Base-by-base conservation (phyloP, 345 rosid genomes). In the Heritiera littoralis region DNA sequence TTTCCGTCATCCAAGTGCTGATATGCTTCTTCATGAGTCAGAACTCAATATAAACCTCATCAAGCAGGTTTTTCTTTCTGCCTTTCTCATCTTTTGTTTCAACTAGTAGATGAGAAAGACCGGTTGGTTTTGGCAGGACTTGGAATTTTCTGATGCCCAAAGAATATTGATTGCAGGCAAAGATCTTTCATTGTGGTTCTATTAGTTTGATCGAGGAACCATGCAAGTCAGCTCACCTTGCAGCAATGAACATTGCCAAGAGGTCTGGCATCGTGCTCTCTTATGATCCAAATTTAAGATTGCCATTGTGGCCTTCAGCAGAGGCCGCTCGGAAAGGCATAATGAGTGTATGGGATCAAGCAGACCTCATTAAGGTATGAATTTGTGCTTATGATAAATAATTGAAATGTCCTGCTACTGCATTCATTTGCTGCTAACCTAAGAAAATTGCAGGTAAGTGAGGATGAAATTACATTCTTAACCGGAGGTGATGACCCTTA, bases 1-100 rank as follows among this genome's bases (percentile, higher is more conserved):
- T 88, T 97, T 92, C 77, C 92, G 98, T 60, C 90, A 92, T 87
- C 99, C 99, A 7, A 96, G 98, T 89, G 99, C 99, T 18, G 99
- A 96, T 86, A 96, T 96, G 98, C 98, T 86, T 81, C 94, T 97
- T 78, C 86, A 54, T 45, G 98, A 92, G 81, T 90, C 97, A 69
- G 99, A 97, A 66, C 91, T 97, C 51, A 89, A 93, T 64, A 78
- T 75, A 41, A 84, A 92, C 82, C 90, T 94, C 35, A 88, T 97
- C 46, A 84, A 89, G 84, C 80, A 90, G 98, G 99, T 94, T 59
- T n/a, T 66, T 82, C 28, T 46, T 46, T 59, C n/a, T 9, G 10
- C 32, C 1, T 43, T 23, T 59, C 41, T 58, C 41, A 11, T 66
- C 15, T 80, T 51, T 66, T 23, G 51, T 38, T 77, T 11, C 55